These are phyloP conservation scores for Tulasnella sp. DNA, from an alignment of 768 basidiomycete genomes.

Conservation along the genomic window DNA sequence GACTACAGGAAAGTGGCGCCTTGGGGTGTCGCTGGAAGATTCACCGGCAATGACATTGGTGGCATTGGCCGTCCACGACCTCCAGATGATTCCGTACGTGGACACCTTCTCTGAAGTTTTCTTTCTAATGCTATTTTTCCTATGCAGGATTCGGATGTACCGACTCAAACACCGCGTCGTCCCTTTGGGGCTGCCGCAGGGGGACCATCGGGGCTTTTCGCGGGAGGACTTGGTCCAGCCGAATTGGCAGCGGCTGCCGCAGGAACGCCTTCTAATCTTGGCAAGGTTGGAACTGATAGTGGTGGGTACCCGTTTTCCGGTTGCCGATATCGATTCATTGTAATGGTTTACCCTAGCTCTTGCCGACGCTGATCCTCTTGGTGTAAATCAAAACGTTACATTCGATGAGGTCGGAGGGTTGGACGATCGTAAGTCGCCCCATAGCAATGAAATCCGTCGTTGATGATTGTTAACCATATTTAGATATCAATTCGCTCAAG, in stretches of 20 bases:
- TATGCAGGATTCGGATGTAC: conserved; percentile 51
- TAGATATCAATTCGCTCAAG: conserved; percentile 91
- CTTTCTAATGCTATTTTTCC: neutral
- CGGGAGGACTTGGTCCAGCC: conserved; percentile 28
- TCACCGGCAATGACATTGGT: too few relatives aligned
- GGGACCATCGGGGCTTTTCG: conserved; percentile 38
- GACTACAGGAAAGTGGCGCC: conserved; percentile 61
- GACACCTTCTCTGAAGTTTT: neutral
- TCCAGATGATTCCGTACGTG: conserved; percentile 53
- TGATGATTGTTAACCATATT: conserved; percentile 4
- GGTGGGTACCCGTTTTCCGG: conserved; percentile 15
- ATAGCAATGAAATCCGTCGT: too few relatives aligned
- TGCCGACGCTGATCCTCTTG: conserved; percentile 91
- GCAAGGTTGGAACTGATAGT: conserved; percentile 72
- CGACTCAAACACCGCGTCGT: conserved; percentile 58
- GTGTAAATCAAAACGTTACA: conserved; percentile 83
- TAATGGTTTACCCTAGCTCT: conserved; percentile 39
- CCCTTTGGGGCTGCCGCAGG: conserved; percentile 36
- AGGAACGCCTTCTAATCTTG: conserved; percentile 74
- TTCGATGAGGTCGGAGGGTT: conserved; percentile 96
- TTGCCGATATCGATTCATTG: conserved; percentile 17
- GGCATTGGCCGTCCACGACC: conserved; percentile 36
- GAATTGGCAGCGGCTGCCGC: conserved; percentile 48
- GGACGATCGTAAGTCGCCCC: conserved; percentile 82
- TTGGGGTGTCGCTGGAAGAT: conserved; percentile 55